These are phyloP conservation scores for Adenanthera pavonina DNA, from an alignment of 306 rosid genomes.

Conservation along the genomic window DNA sequence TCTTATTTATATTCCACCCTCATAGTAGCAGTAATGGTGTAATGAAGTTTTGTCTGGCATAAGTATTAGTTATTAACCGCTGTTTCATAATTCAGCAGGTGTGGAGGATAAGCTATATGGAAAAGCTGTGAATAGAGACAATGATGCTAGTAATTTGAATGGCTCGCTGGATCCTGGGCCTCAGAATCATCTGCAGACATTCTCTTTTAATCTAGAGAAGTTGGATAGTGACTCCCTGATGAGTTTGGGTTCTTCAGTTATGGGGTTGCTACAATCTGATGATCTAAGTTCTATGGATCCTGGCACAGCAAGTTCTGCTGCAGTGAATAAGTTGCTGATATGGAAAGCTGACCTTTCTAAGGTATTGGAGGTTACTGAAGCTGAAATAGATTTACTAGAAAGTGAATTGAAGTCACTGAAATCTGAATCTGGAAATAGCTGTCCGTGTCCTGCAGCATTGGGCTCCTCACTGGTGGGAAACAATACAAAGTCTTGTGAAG, in stretches of 20 bases:
- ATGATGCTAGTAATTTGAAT: constrained; percentile 56
- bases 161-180: constrained; percentile 58
- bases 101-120: constrained; percentile 76
- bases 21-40: not conserved
- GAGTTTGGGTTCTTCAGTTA: constrained; percentile 63
- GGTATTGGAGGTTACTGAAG: constrained; percentile 82
- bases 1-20: not conserved
- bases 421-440: constrained; percentile 48
- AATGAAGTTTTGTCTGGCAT: not conserved
- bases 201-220: constrained; percentile 69
- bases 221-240: constrained; percentile 60
- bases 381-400: constrained; percentile 91
- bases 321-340: constrained; percentile 73
- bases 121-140: constrained; percentile 58
- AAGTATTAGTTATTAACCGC: not conserved
- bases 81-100: constrained; percentile 56
- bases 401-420: constrained; percentile 73
- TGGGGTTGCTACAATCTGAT: constrained; percentile 71
- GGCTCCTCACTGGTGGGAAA: constrained; percentile 52
- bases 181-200: constrained; percentile 57
- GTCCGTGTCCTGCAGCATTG: constrained; percentile 54
- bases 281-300: constrained; percentile 63
- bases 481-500: constrained; percentile 47
- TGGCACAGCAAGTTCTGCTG: constrained; percentile 57
- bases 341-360: constrained; percentile 91